Evolutionary conservation across 257 asterid species (phyloP).

Genomic region (Fraxinus americana): DNA sequence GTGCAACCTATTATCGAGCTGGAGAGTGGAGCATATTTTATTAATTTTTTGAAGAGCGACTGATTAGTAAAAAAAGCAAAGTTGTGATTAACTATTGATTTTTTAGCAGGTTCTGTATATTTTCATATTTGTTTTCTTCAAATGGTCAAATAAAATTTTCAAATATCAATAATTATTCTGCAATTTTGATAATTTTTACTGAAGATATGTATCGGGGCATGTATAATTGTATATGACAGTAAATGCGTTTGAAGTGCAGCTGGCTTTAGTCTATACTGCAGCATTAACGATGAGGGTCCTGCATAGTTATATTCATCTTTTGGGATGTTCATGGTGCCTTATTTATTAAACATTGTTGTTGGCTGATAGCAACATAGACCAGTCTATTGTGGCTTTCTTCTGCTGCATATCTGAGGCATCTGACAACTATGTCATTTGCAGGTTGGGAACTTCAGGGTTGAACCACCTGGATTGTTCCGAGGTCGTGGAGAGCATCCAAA

Average conservation of each 20-base stretch:
- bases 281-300: slow-evolving; percentile 5
- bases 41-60: slow-evolving; percentile 6
- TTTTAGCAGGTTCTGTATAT: neutral
- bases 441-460: slow-evolving; percentile 99
- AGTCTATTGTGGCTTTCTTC: slow-evolving; percentile 19
- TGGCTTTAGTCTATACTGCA: slow-evolving; percentile 1
- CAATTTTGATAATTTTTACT: neutral
- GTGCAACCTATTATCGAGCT: neutral
- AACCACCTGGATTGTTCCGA: slow-evolving; percentile 97
- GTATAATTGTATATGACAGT: neutral
- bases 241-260: slow-evolving; percentile 11
- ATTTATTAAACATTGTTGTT: neutral
- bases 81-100: neutral
- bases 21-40: slow-evolving; percentile 1
- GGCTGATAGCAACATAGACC: slow-evolving; percentile 1
- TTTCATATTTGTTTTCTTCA: neutral
- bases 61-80: slow-evolving; percentile 9
- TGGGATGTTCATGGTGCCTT: slow-evolving; percentile 15
- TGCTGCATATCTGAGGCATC: slow-evolving; percentile 20
- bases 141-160: neutral
- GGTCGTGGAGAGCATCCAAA: slow-evolving; percentile 99
- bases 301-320: slow-evolving; percentile 5
- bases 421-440: slow-evolving; percentile 40
- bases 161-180: neutral
- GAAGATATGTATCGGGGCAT: neutral